Base-by-base conservation (phyloP, 2,329 filamentous ascomycete genomes). In the Paraphaeosphaeria minitans region DNA sequence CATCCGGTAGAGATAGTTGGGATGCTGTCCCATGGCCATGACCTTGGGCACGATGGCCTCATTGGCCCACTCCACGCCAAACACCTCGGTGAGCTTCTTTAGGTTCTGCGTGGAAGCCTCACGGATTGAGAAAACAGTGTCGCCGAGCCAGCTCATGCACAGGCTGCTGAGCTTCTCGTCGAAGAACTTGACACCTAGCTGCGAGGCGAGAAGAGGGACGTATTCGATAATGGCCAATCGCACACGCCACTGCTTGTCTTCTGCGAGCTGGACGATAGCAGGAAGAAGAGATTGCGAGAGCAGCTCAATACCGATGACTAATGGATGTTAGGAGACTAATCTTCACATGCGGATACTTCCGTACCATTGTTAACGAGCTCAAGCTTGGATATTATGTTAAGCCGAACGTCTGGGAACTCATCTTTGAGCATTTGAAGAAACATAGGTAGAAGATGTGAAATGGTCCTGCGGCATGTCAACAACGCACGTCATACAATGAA, bases 371-470 rank as follows among this genome's bases (percentile, higher is more conserved):
- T 99, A 65, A 99, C 95, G 63, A 96, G 87, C 81, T 99, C 96
- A 56, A 99, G 88, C 81, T 99, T 99, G n/a, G 95, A 98, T 74
- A 99, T 99, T 77, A 99, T 99, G 81, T 99, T 96, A 59, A 99
- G 87, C 63, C 95, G 90, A 53, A 99, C 95, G 76, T 99, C 95
- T 22, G 95, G 95, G 78, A 97, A 98, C 75, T 99, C 95, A 72
- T 99, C 95, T 85, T 98, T 99, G 71, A 99, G 88, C 95, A 99
- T 99, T 78, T 96, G 92, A 55, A 99, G 85, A 80, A 99, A 98
- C 94, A 99, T 99, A 55, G 95, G 95, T 46, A 99, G 86, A 46
- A 99, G 87, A 77, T 99, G 95, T 68, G 95, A 90, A 67, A 97
- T 98, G 31, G 95, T 99, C 79, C 92, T 95, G 66, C 1, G 48